A percentile compares a stretch with the other conserved stretches of the same genome.
Conservation (phyloP, 1,284 basidiomycete genomes). For the Wallemia mellicola region DNA sequence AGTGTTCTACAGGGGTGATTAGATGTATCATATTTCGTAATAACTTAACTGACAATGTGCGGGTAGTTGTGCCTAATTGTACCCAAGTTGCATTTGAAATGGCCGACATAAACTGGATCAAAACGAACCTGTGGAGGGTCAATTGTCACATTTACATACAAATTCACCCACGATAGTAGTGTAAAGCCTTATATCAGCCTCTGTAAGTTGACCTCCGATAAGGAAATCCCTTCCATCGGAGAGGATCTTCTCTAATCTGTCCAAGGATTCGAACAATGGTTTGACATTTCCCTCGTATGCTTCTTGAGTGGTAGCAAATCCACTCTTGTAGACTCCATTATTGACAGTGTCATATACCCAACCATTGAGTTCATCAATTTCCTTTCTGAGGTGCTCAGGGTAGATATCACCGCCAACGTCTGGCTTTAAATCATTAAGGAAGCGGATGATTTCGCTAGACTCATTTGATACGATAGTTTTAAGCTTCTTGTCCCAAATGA, state of each 20-base stretch:
- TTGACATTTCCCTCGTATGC: conserved; percentile 51
- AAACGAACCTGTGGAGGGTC: conserved; percentile 7
- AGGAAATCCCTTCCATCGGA: conserved; percentile 43
- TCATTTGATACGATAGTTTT: conserved; percentile 86
- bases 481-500: conserved; percentile 76
- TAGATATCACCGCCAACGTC: conserved; percentile 39
- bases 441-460: conserved; percentile 72
- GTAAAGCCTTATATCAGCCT: conserved; percentile 70
- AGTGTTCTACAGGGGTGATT: conserved; percentile 38
- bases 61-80: conserved; percentile 32
- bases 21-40: too few species aligned
- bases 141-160: not conserved
- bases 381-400: conserved; percentile 32
- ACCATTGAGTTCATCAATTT: conserved; percentile 63
- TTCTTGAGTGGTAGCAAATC: conserved; percentile 52
- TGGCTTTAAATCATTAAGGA: conserved; percentile 45
- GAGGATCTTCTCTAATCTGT: conserved; percentile 49
- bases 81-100: conserved; percentile 81
- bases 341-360: conserved; percentile 66
- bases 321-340: conserved; percentile 49
- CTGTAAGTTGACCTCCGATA: conserved; percentile 50
- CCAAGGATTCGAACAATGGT: conserved; percentile 27
- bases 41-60: too few species aligned
- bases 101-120: conserved; percentile 56
- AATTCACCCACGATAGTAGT: conserved; percentile 45